Evolutionary conservation across 2,329 filamentous ascomycete species (phyloP).

Genomic region (Macrophomina tecta): DNA sequence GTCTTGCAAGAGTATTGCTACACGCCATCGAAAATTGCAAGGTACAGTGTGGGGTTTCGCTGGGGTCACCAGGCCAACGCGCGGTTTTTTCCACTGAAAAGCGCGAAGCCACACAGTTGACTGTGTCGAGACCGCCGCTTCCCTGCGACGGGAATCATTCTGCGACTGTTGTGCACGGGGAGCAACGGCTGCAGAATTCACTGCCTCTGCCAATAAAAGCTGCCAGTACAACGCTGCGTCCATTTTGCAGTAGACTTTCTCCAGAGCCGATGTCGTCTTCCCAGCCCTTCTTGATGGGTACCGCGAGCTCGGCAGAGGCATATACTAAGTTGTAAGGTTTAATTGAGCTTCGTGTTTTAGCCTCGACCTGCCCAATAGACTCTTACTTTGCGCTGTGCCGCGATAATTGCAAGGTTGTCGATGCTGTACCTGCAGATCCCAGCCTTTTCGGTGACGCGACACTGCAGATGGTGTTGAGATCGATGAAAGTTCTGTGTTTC

Average conservation of each 20-base stretch:
- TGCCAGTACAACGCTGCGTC: no score
- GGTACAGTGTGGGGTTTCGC: neutral
- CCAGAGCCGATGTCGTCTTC: no score
- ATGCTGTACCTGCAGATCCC: neutral
- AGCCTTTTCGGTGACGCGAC: neutral
- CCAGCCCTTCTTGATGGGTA: neutral
- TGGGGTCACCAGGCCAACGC: neutral
- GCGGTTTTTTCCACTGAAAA: neutral
- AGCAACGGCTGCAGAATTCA: no score
- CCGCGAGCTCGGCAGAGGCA: neutral
- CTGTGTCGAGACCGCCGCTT: neutral
- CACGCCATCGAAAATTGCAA: neutral
- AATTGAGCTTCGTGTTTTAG: neutral
- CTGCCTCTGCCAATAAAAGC: no score
- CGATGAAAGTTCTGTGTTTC: neutral
- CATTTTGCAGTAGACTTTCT: no score
- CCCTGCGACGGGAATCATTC: neutral
- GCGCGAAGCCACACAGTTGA: neutral
- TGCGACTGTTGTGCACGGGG: no score
- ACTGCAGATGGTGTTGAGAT: neutral
- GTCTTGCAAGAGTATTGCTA: neutral
- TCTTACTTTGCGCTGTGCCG: neutral
- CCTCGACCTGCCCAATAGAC: neutral
- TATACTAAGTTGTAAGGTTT: neutral
- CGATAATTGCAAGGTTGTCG: neutral